These are phyloP conservation scores for Leishmania mexicana DNA, from an alignment of 208 protist genomes.

Conservation along the genomic window DNA sequence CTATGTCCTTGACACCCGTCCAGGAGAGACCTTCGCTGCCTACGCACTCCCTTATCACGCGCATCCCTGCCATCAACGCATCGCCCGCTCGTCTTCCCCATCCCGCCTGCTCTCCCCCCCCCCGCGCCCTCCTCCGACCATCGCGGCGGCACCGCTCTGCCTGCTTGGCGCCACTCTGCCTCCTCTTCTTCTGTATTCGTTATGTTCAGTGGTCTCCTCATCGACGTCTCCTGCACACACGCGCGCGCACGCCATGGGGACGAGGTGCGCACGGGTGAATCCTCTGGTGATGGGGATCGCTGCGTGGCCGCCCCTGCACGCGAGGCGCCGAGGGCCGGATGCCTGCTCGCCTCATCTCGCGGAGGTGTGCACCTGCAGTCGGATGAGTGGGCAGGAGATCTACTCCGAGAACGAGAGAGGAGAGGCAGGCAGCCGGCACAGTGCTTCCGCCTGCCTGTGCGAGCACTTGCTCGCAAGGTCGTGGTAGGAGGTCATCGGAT, in stretches of 20 bases:
- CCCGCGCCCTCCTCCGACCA: too few species aligned
- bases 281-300: background rate
- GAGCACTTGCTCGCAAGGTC: background rate
- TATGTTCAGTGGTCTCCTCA: too few species aligned
- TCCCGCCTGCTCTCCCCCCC: too few species aligned
- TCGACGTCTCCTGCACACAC: too few species aligned
- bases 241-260: too few species aligned
- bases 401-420: background rate
- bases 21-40: background rate
- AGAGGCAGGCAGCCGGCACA: background rate
- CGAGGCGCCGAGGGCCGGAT: background rate
- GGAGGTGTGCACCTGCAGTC: background rate
- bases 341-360: background rate
- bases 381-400: background rate
- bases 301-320: background rate
- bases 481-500: background rate
- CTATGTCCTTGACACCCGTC: background rate
- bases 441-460: background rate
- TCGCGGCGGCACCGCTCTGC: too few species aligned
- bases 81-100: too few species aligned
- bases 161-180: too few species aligned
- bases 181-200: too few species aligned
- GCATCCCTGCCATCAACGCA: too few species aligned
- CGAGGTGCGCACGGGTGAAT: background rate
- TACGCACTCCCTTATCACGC: background rate